phyloP scores from a whole-genome alignment of 495 filamentous ascomycete genomes.

The Pyrenula aspistea region DNA sequence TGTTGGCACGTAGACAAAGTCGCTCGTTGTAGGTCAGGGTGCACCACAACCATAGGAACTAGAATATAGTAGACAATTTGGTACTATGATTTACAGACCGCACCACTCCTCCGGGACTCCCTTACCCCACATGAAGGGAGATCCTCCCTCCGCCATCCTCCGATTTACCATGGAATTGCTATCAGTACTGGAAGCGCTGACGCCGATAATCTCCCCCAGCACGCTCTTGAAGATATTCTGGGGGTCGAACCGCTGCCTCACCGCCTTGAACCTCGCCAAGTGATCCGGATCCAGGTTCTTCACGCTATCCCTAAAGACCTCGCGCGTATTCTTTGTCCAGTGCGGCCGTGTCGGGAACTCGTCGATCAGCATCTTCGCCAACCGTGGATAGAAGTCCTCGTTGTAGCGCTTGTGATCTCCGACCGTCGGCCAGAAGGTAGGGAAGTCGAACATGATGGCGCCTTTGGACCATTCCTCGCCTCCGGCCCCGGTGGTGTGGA shows the following conservation, averaged over 20 bases:
- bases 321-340: constrained; percentile 40
- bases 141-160: neutral
- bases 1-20: too few relatives aligned
- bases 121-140: neutral
- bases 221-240: constrained; percentile 31
- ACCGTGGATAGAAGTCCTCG: constrained; percentile 33
- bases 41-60: too few relatives aligned
- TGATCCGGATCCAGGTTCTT: constrained; percentile 33
- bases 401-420: constrained; percentile 35
- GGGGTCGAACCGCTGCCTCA: constrained; percentile 30
- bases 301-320: constrained; percentile 26
- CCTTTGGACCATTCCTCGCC: constrained; percentile 32
- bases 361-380: constrained; percentile 32
- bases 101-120: neutral
- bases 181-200: constrained; percentile 3
- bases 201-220: constrained; percentile 31
- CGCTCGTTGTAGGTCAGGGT: too few relatives aligned
- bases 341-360: constrained; percentile 36
- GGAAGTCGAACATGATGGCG: constrained; percentile 41
- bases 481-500: constrained; percentile 25
- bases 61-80: neutral
- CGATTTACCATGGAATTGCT: neutral
- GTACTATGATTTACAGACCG: neutral
- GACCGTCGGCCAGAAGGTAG: constrained; percentile 25
- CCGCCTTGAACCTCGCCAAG: constrained; percentile 29